These are phyloP conservation scores for Fusarium burgessii DNA, from an alignment of 2,329 filamentous ascomycete genomes.

Conservation along the genomic window DNA sequence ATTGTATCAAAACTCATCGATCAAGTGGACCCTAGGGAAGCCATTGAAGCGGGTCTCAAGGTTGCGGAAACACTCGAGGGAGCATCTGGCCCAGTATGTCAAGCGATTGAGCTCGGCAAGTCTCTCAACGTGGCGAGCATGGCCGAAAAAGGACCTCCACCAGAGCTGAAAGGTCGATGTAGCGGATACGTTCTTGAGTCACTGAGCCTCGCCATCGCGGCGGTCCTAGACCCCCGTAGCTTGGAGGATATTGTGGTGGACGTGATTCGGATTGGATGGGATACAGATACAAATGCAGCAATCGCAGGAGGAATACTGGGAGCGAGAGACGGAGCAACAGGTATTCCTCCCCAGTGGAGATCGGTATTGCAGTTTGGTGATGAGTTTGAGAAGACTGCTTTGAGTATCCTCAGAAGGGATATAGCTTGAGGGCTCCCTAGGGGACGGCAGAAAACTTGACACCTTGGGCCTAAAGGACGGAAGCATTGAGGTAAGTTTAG, in stretches of 20 bases:
- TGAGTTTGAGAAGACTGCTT: slow-evolving; percentile 49
- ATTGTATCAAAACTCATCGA: slow-evolving; percentile 52
- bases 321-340: slow-evolving; percentile 57
- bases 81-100: slow-evolving; percentile 28
- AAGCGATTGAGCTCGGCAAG: slow-evolving; percentile 48
- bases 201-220: slow-evolving; percentile 56
- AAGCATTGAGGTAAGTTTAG: no score
- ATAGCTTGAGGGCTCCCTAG: background rate
- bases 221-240: slow-evolving; percentile 54
- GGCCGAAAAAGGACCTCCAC: slow-evolving; percentile 49
- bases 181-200: slow-evolving; percentile 59
- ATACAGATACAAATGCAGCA: slow-evolving; percentile 62
- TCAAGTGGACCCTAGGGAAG: slow-evolving; percentile 40
- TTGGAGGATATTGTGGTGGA: slow-evolving; percentile 60
- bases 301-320: slow-evolving; percentile 60
- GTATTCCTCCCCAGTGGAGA: slow-evolving; percentile 60
- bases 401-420: background rate
- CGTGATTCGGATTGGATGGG: slow-evolving; percentile 58
- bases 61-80: slow-evolving; percentile 43
- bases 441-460: background rate
- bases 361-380: slow-evolving; percentile 54
- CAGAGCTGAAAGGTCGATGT: slow-evolving; percentile 46
- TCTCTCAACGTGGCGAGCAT: slow-evolving; percentile 44
- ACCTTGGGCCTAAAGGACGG: no score
- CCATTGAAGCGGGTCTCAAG: slow-evolving; percentile 46